Evolutionary conservation across 164 flowering plant genomes (phyloP).

Genomic region (Hamamelis virginiana): DNA sequence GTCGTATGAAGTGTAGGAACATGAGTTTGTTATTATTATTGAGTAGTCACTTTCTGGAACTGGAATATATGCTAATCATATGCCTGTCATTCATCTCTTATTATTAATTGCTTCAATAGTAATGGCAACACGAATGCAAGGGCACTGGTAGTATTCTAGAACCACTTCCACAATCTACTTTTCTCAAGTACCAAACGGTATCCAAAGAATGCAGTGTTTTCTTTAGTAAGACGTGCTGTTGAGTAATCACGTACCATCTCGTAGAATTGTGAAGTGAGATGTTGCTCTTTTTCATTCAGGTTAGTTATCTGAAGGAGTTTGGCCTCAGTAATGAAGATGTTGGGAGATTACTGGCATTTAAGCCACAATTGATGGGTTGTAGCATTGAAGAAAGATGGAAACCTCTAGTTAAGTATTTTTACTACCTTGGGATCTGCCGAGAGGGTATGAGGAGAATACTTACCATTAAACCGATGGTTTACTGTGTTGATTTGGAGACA

Average conservation of each 20-base stretch:
- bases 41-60: too few relatives aligned
- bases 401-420: constrained; percentile 84
- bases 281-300: constrained; percentile 41
- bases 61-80: too few relatives aligned
- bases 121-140: neutral
- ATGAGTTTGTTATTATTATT: neutral
- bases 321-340: constrained; percentile 66
- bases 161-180: neutral
- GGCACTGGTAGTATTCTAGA: neutral
- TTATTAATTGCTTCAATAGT: neutral
- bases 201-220: neutral
- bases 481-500: constrained; percentile 72
- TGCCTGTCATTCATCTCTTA: neutral
- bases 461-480: constrained; percentile 72
- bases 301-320: constrained; percentile 77
- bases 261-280: neutral
- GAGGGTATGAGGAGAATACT: constrained; percentile 94
- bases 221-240: too few relatives aligned
- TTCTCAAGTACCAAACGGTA: neutral
- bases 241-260: neutral
- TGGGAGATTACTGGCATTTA: constrained; percentile 72
- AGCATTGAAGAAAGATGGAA: constrained; percentile 91
- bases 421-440: constrained; percentile 77
- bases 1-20: neutral
- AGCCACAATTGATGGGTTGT: constrained; percentile 88